phyloP scores from a whole-genome alignment of 2,329 filamentous ascomycete genomes.

The Verticillium zaregamsianum region DNA sequence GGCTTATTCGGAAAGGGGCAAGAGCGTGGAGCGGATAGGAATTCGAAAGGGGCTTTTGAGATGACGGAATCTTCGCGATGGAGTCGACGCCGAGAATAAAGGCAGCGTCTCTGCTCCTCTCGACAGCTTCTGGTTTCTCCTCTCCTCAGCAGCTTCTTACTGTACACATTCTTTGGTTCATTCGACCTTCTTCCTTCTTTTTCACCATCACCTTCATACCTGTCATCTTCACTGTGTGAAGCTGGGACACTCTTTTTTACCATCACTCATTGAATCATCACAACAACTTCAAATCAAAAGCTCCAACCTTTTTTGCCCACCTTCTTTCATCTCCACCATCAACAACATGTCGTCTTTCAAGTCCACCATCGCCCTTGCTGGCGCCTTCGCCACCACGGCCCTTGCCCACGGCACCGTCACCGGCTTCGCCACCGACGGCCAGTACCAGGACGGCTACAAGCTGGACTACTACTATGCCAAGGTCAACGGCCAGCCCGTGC shows the following conservation, averaged over 20 bases:
- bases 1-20: neutral
- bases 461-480: conserved; percentile 17
- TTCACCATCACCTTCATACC: conserved; percentile 2
- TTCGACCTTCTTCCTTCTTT: conserved; percentile 1
- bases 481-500: conserved; percentile 10
- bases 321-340: neutral
- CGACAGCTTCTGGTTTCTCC: neutral
- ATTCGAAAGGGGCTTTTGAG: neutral
- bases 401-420: conserved; percentile 13
- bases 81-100: neutral
- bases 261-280: neutral
- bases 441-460: conserved; percentile 12
- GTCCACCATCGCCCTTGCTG: conserved; percentile 10
- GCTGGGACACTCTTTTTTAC: conserved; percentile 3
- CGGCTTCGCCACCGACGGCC: conserved; percentile 8
- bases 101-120: neutral
- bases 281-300: neutral
- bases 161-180: conserved; percentile 3
- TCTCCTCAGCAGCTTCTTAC: conserved; percentile 1
- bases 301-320: neutral
- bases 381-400: conserved; percentile 11
- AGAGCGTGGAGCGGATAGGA: neutral
- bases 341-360: conserved; percentile 1
- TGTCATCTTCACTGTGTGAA: conserved; percentile 4
- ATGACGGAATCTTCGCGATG: neutral